Percentiles rank a stretch among this genome's conserved stretches.
Evolutionary conservation across 2,329 filamentous ascomycete species (phyloP).

Genomic region (Trichophyton benhamiae): DNA sequence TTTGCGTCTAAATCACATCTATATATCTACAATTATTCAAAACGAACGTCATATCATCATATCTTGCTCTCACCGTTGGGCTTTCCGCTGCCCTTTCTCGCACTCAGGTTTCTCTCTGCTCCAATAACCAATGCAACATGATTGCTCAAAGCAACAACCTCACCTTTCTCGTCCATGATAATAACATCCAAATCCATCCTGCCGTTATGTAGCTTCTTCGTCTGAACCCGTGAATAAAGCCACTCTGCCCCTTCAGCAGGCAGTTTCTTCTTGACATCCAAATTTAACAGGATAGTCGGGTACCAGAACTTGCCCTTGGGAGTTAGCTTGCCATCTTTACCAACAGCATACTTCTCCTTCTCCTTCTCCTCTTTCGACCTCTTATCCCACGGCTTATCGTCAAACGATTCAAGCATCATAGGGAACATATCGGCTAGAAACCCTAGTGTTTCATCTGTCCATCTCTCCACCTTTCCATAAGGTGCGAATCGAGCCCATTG

Average conservation of each 20-base stretch:
- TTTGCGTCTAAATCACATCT: not conserved
- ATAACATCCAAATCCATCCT: conserved; percentile 62
- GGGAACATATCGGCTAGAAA: conserved; percentile 60
- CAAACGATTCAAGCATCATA: conserved; percentile 46
- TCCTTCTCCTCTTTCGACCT: conserved; percentile 17
- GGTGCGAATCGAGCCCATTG: conserved; percentile 55
- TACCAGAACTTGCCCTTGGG: conserved; percentile 49
- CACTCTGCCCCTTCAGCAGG: conserved; percentile 59
- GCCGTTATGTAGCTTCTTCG: conserved; percentile 58
- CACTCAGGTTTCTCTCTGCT: conserved; percentile 51
- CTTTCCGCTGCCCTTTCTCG: conserved; percentile 25
- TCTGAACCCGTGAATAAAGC: conserved; percentile 53
- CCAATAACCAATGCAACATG: conserved; percentile 55
- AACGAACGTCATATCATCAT: conserved; percentile 3
- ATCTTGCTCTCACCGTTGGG: conserved; percentile 16
- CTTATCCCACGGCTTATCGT: conserved; percentile 16
- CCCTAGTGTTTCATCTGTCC: conserved; percentile 52
- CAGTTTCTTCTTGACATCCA: conserved; percentile 64
- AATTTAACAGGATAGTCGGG: conserved; percentile 60
- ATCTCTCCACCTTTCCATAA: conserved; percentile 32
- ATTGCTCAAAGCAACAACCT: conserved; percentile 55
- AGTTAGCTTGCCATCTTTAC: conserved; percentile 19
- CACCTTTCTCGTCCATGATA: conserved; percentile 50
- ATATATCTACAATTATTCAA: not conserved
- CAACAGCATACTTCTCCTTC: conserved; percentile 1